A percentile compares a stretch with the other conserved stretches of the same genome.
Conservation (phyloP, 1,284 basidiomycete genomes). For the Inonotus obliquus region DNA sequence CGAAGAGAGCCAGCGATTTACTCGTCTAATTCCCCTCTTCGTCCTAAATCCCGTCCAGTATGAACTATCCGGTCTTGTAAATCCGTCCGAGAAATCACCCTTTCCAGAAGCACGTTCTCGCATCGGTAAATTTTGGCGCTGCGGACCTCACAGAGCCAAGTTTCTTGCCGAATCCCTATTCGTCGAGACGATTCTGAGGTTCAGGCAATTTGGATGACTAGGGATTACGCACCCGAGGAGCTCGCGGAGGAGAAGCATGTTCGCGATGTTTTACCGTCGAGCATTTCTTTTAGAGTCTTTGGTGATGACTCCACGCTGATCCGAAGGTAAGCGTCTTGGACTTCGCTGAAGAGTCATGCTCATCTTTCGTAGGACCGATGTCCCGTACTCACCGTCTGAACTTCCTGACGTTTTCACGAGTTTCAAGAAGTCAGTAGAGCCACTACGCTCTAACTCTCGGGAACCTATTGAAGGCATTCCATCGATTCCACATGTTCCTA, state of each 20-base stretch:
- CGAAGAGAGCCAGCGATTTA: constrained; percentile 30
- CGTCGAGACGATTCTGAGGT: constrained; percentile 32
- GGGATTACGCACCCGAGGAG: constrained; percentile 28
- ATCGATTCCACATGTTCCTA: constrained; percentile 9
- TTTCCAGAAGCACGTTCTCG: constrained; percentile 30
- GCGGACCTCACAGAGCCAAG: constrained; percentile 34
- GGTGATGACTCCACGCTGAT: constrained; percentile 22
- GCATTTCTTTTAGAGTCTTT: constrained; percentile 18
- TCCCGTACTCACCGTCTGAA: constrained; percentile 31
- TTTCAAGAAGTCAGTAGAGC: constrained; percentile 39
- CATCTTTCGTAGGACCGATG: constrained; percentile 23
- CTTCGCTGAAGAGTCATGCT: not conserved
- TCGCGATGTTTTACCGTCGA: not conserved
- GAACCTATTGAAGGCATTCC: constrained; percentile 6
- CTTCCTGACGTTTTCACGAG: constrained; percentile 41
- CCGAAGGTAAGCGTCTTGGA: constrained; percentile 15
- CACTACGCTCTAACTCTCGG: constrained; percentile 28
- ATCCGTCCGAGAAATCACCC: constrained; percentile 29
- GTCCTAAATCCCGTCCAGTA: constrained; percentile 47
- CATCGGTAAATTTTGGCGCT: constrained; percentile 43
- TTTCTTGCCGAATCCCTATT: constrained; percentile 45
- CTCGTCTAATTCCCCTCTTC: constrained; percentile 45
- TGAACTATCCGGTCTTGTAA: constrained; percentile 40
- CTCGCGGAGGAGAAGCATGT: constrained; percentile 18
- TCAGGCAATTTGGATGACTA: constrained; percentile 37